Conservation (phyloP, 2,329 filamentous ascomycete genomes). For the Colletotrichum sansevieriae region DNA sequence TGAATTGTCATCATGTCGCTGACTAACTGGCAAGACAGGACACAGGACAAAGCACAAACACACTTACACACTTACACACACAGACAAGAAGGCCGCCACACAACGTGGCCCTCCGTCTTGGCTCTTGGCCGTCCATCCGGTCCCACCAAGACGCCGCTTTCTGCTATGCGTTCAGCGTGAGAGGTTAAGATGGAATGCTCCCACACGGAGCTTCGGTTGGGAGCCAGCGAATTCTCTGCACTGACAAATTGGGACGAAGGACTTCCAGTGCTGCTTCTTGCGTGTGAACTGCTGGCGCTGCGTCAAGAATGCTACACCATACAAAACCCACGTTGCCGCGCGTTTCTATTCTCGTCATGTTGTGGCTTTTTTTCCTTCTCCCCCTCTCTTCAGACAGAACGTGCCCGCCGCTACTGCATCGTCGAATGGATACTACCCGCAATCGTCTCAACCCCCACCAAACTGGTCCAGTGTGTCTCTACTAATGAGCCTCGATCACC, state of each 20-base stretch:
- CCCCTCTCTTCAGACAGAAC: background rate
- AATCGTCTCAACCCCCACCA: background rate
- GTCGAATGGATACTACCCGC: background rate
- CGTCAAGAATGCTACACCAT: constrained; percentile 10
- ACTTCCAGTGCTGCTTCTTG: background rate
- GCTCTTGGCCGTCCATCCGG: constrained; percentile 16
- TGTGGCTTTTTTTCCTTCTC: constrained; percentile 6
- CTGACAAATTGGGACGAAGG: constrained; percentile 21
- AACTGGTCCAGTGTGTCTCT: background rate
- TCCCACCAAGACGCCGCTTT: background rate
- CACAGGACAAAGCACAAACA: background rate
- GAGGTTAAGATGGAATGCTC: constrained; percentile 10
- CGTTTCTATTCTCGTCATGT: constrained; percentile 32
- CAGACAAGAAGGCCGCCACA: constrained; percentile 18
- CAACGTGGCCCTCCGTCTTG: constrained; percentile 24
- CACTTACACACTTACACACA: too few species aligned
- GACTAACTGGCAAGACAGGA: background rate
- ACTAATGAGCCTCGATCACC: background rate
- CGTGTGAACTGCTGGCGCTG: background rate
- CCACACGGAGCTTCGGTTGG: constrained; percentile 17
- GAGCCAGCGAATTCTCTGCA: background rate
- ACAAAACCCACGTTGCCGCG: constrained; percentile 21
- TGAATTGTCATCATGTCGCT: constrained; percentile 13
- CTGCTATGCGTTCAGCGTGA: background rate
- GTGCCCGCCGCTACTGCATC: background rate